Evolutionary conservation across 2,329 filamentous ascomycete genomes (phyloP).

Genomic region (Tolypocladium capitatum): DNA sequence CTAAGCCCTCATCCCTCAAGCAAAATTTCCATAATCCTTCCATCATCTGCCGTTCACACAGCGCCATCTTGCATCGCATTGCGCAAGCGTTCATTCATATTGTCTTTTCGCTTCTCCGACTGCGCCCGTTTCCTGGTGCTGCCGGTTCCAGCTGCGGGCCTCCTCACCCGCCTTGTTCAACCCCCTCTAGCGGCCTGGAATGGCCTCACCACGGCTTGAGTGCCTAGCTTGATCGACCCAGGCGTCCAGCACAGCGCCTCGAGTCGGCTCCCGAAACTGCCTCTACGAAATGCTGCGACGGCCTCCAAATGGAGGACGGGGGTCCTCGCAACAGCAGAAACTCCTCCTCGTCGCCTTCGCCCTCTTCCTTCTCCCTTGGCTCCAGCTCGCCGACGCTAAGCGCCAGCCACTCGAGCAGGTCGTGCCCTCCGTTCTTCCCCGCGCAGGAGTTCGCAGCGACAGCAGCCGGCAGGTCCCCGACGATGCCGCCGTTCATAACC

Average conservation of each 20-base stretch:
- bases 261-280: not conserved
- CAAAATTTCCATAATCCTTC: too few relatives aligned
- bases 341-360: conserved; percentile 43
- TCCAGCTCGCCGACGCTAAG: conserved; percentile 45
- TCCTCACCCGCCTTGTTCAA: not conserved
- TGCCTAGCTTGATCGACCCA: not conserved
- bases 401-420: not conserved
- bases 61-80: not conserved
- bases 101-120: not conserved
- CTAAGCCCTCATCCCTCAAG: not conserved
- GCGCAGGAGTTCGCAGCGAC: conserved; percentile 5
- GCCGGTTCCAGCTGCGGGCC: not conserved
- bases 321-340: conserved; percentile 31
- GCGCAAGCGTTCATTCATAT: not conserved
- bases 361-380: conserved; percentile 42
- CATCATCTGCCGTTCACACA: not conserved
- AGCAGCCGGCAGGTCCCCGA: conserved; percentile 14
- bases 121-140: not conserved
- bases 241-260: conserved; percentile 1
- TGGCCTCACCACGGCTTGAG: conserved; percentile 4
- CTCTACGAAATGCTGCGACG: conserved; percentile 44
- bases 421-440: not conserved
- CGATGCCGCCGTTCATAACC: conserved; percentile 14
- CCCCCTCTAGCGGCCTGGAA: conserved; percentile 1
- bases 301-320: conserved; percentile 44